These are phyloP conservation scores for Lyophyllum atratum DNA, from an alignment of 768 basidiomycete genomes.

Conservation along the genomic window DNA sequence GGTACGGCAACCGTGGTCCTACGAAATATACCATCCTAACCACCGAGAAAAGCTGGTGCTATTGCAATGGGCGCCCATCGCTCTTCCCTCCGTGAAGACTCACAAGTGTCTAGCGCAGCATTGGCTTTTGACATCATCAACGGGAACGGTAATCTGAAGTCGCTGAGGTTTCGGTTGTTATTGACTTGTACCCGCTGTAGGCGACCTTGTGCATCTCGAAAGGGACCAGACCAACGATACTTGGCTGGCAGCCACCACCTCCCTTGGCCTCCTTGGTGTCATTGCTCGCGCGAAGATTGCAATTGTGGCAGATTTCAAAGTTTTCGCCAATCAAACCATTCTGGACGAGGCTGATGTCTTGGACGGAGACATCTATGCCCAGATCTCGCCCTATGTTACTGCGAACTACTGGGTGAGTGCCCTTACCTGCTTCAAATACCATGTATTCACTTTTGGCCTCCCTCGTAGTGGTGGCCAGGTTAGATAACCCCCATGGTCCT, in stretches of 20 bases:
- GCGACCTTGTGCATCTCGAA: slow-evolving; percentile 35
- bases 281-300: slow-evolving; percentile 33
- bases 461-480: slow-evolving; percentile 39
- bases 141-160: slow-evolving; percentile 26
- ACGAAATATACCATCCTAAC: neutral
- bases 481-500: neutral
- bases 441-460: neutral
- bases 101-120: slow-evolving; percentile 36
- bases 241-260: slow-evolving; percentile 39
- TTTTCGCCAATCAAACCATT: slow-evolving; percentile 35
- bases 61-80: slow-evolving; percentile 42
- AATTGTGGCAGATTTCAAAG: slow-evolving; percentile 36
- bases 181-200: slow-evolving; percentile 14
- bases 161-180: neutral
- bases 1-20: slow-evolving; percentile 18
- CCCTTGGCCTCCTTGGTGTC: slow-evolving; percentile 37
- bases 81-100: slow-evolving; percentile 39
- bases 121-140: slow-evolving; percentile 37
- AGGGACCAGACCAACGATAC: slow-evolving; percentile 32
- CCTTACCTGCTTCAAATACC: neutral
- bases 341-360: slow-evolving; percentile 32
- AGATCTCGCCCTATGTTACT: slow-evolving; percentile 38
- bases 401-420: slow-evolving; percentile 38
- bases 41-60: slow-evolving; percentile 30
- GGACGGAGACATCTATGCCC: slow-evolving; percentile 31